phyloP scores from a whole-genome alignment of 768 basidiomycete species.

The Royoungia palumana region DNA sequence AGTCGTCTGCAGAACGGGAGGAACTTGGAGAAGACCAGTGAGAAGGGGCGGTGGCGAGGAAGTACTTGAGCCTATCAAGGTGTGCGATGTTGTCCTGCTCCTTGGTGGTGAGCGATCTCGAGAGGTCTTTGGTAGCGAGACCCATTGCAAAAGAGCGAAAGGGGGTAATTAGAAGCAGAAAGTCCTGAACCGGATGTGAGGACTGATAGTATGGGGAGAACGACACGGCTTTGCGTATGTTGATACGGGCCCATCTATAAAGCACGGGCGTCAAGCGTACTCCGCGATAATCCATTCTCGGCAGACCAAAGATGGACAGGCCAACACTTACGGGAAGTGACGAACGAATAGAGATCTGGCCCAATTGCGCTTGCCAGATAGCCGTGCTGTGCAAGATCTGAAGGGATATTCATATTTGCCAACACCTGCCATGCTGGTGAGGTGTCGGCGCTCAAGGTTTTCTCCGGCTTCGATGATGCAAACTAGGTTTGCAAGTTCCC shows the following conservation, averaged over 20 bases:
- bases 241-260: constrained; percentile 25
- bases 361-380: constrained; percentile 27
- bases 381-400: constrained; percentile 28
- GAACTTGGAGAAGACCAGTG: constrained; percentile 53
- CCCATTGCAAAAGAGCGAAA: constrained; percentile 25
- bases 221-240: constrained; percentile 14
- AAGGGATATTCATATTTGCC: constrained; percentile 24
- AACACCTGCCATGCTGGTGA: constrained; percentile 27
- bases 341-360: constrained; percentile 20
- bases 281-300: constrained; percentile 25
- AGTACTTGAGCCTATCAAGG: constrained; percentile 82
- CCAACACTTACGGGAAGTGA: constrained; percentile 13
- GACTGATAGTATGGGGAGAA: constrained; percentile 14
- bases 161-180: constrained; percentile 5
- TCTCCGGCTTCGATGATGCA: constrained; percentile 24
- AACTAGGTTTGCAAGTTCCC: constrained; percentile 13
- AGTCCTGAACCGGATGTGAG: constrained; percentile 4
- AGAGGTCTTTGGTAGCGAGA: constrained; percentile 25
- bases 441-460: constrained; percentile 28
- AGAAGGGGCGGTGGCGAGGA: constrained; percentile 80
- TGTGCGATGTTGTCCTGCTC: constrained; percentile 73
- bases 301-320: constrained; percentile 18
- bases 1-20: constrained; percentile 23
- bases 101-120: constrained; percentile 52
- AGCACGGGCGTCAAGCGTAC: constrained; percentile 17